These are phyloP conservation scores for Peronosclerospora sorghi DNA, from an alignment of 352 stramenopile species.

Conservation along the genomic window DNA sequence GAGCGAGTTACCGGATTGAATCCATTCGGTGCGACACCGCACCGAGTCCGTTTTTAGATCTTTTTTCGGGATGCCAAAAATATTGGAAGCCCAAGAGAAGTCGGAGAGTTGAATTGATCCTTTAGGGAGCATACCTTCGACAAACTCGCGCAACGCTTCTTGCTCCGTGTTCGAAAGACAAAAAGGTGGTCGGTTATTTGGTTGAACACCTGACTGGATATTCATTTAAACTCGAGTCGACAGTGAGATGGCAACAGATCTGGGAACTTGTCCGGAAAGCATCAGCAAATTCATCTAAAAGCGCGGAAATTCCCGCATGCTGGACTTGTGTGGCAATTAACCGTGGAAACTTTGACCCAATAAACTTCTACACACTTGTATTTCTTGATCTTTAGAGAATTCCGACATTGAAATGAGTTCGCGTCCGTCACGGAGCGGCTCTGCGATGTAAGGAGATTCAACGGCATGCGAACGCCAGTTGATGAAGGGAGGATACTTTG, in stretches of 20 bases:
- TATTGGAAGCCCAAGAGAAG: slow-evolving; percentile 10
- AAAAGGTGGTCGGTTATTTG: not conserved
- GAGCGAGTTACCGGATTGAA: not conserved
- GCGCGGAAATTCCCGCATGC: not conserved
- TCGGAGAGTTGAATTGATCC: slow-evolving; percentile 5
- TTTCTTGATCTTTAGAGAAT: too few species aligned
- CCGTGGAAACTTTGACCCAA: not conserved
- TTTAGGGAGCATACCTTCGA: slow-evolving; percentile 3
- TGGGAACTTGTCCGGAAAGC: not conserved
- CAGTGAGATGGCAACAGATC: not conserved
- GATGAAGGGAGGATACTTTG: too few species aligned
- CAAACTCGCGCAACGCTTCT: slow-evolving; percentile 2
- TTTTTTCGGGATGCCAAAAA: slow-evolving; percentile 8
- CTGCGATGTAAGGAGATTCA: too few species aligned
- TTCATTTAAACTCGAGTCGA: not conserved
- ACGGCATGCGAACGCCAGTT: too few species aligned
- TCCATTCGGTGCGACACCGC: not conserved
- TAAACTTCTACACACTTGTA: not conserved
- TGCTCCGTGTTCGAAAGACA: not conserved
- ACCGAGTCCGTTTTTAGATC: not conserved
- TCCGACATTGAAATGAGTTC: too few species aligned
- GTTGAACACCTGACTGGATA: not conserved
- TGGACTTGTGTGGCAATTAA: not conserved
- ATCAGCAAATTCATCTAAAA: not conserved
- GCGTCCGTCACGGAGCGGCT: too few species aligned